Conservation (phyloP, 108 stramenopile species). For the Cylindrotheca fusiformis region DNA sequence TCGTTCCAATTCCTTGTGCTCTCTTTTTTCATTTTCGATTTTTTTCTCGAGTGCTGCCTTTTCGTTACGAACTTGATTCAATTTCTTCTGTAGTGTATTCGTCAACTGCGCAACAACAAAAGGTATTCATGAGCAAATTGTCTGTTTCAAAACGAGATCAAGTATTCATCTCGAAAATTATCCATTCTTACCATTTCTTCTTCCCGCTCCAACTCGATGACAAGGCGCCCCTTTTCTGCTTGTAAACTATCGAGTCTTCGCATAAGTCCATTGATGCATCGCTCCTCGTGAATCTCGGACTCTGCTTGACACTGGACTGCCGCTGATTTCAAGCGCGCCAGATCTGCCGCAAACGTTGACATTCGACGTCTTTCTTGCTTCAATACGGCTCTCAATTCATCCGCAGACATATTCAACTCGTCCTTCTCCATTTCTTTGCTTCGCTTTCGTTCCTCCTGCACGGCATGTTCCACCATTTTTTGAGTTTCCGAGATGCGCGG, state of each 20-base stretch:
- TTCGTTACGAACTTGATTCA: conserved; percentile 34
- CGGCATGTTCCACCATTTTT: conserved; percentile 28
- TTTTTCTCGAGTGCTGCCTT: conserved; percentile 32
- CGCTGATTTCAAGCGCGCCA: conserved; percentile 21
- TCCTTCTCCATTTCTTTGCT: conserved; percentile 32
- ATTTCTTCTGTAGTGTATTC: conserved; percentile 42
- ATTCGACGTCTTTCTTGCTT: conserved; percentile 41
- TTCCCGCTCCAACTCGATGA: conserved; percentile 45
- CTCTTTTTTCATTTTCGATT: conserved; percentile 31
- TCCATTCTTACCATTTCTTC: conserved; percentile 47
- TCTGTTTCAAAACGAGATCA: no score
- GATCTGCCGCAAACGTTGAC: conserved; percentile 20
- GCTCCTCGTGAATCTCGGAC: conserved; percentile 45
- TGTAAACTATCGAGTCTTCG: conserved; percentile 34
- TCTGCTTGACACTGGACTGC: conserved; percentile 36
- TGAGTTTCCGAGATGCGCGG: conserved; percentile 8
- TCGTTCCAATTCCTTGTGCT: neutral
- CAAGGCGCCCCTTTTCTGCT: conserved; percentile 44
- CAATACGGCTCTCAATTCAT: conserved; percentile 24
- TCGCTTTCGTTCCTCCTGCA: conserved; percentile 26
- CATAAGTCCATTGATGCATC: conserved; percentile 41
- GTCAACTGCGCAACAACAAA: conserved; percentile 25
- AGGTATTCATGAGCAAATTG: no score
- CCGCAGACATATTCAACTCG: conserved; percentile 25
- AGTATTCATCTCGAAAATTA: neutral